phyloP scores from a whole-genome alignment of 768 basidiomycete genomes.

The Boletus sp. region DNA sequence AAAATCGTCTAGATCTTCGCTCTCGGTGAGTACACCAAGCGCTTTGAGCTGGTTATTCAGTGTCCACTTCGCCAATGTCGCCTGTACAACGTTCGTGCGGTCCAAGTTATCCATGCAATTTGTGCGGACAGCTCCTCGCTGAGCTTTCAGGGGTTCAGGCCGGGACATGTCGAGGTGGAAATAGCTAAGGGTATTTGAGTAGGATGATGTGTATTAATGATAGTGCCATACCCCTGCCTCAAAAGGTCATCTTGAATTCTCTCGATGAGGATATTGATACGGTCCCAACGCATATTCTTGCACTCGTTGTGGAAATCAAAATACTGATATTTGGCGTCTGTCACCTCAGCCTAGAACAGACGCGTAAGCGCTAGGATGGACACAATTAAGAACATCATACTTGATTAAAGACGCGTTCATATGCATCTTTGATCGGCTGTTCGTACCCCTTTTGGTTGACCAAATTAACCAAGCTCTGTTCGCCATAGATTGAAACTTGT shows the following conservation, averaged over 20 bases:
- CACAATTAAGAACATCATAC: constrained; percentile 34
- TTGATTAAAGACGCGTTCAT: constrained; percentile 72
- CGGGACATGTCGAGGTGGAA: constrained; percentile 64
- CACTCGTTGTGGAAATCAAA: constrained; percentile 99
- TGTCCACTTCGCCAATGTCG: constrained; percentile 83
- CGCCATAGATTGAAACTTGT: constrained; percentile 72
- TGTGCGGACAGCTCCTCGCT: constrained; percentile 80
- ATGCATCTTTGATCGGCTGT: constrained; percentile 92
- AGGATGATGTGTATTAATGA: neutral
- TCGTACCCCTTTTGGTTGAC: constrained; percentile 94
- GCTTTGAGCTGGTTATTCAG: constrained; percentile 74
- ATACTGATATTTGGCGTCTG: constrained; percentile 82
- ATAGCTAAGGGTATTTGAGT: constrained; percentile 48
- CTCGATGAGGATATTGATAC: constrained; percentile 81
- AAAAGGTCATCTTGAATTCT: constrained; percentile 67
- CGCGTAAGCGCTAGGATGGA: neutral
- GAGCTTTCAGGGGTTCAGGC: constrained; percentile 51
- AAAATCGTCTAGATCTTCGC: constrained; percentile 79
- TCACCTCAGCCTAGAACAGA: constrained; percentile 50
- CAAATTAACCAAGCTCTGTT: constrained; percentile 80
- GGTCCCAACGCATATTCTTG: constrained; percentile 92
- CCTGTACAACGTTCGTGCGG: constrained; percentile 95
- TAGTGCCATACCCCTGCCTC: constrained; percentile 54
- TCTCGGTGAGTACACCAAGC: constrained; percentile 67
- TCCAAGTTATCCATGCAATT: constrained; percentile 99